Base-by-base conservation (phyloP, 2,329 filamentous ascomycete genomes). In the Cadophora sp. region DNA sequence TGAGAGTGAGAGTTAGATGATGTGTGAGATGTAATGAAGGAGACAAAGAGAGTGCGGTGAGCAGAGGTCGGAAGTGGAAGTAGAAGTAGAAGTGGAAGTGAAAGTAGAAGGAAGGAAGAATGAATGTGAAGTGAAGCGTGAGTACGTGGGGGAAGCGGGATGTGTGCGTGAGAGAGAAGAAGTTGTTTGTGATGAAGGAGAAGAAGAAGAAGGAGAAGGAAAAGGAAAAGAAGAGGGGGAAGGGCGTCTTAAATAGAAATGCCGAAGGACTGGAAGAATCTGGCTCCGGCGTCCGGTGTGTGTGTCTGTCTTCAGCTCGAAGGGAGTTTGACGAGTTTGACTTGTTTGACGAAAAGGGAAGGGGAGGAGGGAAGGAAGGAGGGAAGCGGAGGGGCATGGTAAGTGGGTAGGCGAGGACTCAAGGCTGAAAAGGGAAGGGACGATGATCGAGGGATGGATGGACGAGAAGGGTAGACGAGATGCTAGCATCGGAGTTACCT, bases 61-160 rank as follows among this genome's bases (percentile, higher is more conserved):
- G 58, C 33, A 43, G 55, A 41, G 33, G 33, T 43, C 55, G 22
- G 30, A 22, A 48, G 43, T 61, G 27, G 4, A 50, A 61, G 45
- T 18, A 22, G 47, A 22, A 24, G 47, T 24, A 50, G 24, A 50
- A 50, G 47, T 50, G 24, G 47, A 50, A 20, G 18, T 24, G n/a
- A 14, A 50, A 50, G 47, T 24, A 22, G 47, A 24, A 8, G 18
- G n/a, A 24, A 8, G 18, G 47, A 53, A 53, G 47, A 53, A 53
- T 24, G 24, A 53, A n/a, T 8, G 50, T 53, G 50, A 53, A 33
- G 55, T 43, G 55, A 43, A 43, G 55, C 5, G 13, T 56, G 53
- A 14, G 33, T 41, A 16, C 7, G 36, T 41, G 53, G 30, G 27
- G 53, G 22, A 56, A 56, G 53, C 53, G 18, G 53, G n/a, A n/a